Percentiles rank a stretch among this genome's conserved stretches.
Evolutionary conservation across 2,329 filamentous ascomycete species (phyloP).

Genomic region (Colletotrichum sp.): DNA sequence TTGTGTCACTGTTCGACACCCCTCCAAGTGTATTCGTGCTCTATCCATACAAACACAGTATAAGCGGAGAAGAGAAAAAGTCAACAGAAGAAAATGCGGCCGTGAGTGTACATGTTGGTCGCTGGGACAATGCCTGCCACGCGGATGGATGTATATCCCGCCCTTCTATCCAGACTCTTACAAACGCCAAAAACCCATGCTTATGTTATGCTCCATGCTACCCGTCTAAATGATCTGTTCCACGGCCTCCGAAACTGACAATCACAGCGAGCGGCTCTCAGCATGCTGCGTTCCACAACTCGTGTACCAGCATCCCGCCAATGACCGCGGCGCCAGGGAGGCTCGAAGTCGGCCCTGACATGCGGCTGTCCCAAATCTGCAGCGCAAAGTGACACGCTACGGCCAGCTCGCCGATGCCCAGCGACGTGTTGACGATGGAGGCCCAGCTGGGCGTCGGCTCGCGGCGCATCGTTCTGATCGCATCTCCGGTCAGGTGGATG

Average conservation of each 20-base stretch:
- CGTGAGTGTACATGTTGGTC: background rate
- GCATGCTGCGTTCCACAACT: slow-evolving; percentile 19
- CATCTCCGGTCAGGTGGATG: slow-evolving; percentile 15
- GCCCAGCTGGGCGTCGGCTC: slow-evolving; percentile 8
- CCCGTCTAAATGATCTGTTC: background rate
- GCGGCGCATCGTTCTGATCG: slow-evolving; percentile 9
- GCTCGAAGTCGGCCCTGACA: background rate
- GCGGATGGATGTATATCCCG: background rate
- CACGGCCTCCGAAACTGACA: background rate
- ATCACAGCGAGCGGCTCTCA: background rate
- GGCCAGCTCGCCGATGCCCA: slow-evolving; percentile 18
- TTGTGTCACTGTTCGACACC: background rate
- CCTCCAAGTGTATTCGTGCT: background rate
- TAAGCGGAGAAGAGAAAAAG: too few species aligned
- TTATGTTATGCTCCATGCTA: slow-evolving; percentile 12
- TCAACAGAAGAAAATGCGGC: background rate
- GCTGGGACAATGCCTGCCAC: background rate
- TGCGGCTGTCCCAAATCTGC: slow-evolving; percentile 12
- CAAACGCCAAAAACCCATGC: slow-evolving; percentile 1
- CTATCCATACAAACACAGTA: background rate
- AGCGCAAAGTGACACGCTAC: slow-evolving; percentile 15
- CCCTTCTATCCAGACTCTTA: background rate
- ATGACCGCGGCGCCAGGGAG: slow-evolving; percentile 15
- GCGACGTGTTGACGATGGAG: slow-evolving; percentile 7
- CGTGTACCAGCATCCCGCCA: slow-evolving; percentile 17